These are phyloP conservation scores for Quercus tomentella DNA, from an alignment of 331 rosid species.

Conservation along the genomic window DNA sequence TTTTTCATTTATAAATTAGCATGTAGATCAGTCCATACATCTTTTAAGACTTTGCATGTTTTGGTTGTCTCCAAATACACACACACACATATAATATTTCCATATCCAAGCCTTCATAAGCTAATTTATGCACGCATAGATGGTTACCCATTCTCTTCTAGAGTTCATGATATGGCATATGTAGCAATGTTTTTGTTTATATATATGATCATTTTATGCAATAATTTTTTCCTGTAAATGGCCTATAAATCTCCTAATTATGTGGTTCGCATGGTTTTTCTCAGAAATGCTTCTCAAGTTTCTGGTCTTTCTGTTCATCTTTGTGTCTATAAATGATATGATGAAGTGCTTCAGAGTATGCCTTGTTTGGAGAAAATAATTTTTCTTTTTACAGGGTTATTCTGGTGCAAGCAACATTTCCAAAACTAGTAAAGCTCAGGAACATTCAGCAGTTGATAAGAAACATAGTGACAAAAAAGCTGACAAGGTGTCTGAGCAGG, in stretches of 20 bases:
- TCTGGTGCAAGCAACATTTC: conserved; percentile 38
- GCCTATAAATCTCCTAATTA: neutral
- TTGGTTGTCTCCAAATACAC: neutral
- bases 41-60: neutral
- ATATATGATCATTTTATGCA: too few relatives aligned
- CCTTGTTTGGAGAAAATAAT: conserved; percentile 14
- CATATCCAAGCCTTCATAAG: neutral
- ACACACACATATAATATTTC: neutral
- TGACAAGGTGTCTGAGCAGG: conserved; percentile 48
- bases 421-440: conserved; percentile 41
- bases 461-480: conserved; percentile 37
- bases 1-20: neutral
- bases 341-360: neutral
- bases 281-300: neutral
- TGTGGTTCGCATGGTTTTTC: neutral
- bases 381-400: conserved; percentile 50
- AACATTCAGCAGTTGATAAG: conserved; percentile 30
- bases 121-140: neutral
- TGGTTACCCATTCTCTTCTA: neutral
- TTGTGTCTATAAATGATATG: neutral
- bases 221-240: neutral
- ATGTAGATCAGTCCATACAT: neutral
- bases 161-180: neutral
- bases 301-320: neutral
- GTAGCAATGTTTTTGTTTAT: neutral